A percentile compares a stretch with the other conserved stretches of the same genome.
These are phyloP conservation scores for Peribolospora baueri DNA, from an alignment of 768 basidiomycete species.

Conservation along the genomic window DNA sequence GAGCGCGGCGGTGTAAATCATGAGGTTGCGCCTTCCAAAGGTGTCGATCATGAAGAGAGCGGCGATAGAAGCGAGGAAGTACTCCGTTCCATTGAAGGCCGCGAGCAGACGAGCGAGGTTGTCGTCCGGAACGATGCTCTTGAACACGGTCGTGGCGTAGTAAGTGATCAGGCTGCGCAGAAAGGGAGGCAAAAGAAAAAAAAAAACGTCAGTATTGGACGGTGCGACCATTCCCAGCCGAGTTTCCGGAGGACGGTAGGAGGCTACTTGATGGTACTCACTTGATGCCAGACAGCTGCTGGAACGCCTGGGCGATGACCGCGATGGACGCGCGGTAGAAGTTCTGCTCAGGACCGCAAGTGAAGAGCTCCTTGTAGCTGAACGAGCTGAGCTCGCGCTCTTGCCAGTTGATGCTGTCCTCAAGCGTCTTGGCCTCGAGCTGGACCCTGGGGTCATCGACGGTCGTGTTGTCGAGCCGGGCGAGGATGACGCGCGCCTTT, in stretches of 20 bases:
- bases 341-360: constrained; percentile 26
- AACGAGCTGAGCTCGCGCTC: neutral
- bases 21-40: constrained; percentile 15
- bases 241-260: neutral
- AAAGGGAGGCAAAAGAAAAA: too few species aligned
- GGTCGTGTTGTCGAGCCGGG: constrained; percentile 34
- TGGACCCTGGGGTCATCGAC: constrained; percentile 27
- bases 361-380: neutral
- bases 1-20: constrained; percentile 12
- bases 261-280: too few species aligned
- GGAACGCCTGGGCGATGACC: constrained; percentile 37
- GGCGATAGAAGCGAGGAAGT: constrained; percentile 14
- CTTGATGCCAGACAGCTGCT: constrained; percentile 44
- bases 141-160: constrained; percentile 10
- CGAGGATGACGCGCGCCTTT: constrained; percentile 36
- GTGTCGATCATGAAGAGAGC: constrained; percentile 14
- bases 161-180: constrained; percentile 28
- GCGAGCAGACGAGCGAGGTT: constrained; percentile 22
- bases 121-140: neutral
- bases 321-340: constrained; percentile 35
- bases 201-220: neutral
- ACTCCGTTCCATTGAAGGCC: constrained; percentile 15
- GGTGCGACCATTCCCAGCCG: neutral
- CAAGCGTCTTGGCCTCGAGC: constrained; percentile 5
- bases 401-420: neutral